phyloP scores from a whole-genome alignment of 2,329 filamentous ascomycete species.

The Colletotrichum phormii region DNA sequence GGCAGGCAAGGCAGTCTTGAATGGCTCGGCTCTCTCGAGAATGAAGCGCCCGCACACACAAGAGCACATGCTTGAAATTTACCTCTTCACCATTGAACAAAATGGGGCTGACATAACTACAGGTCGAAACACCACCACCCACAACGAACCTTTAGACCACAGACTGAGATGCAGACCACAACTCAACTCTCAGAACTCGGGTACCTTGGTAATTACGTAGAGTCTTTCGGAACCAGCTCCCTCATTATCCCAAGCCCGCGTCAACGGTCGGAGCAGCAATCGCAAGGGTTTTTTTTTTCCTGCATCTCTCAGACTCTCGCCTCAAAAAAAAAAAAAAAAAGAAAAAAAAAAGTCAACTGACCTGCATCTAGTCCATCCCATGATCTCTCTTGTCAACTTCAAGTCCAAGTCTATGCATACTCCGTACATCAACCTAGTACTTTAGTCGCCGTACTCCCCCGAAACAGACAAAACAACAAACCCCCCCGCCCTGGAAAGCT shows the following conservation, averaged over 20 bases:
- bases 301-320: slow-evolving; percentile 7
- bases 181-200: neutral
- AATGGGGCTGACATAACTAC: slow-evolving; percentile 1
- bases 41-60: neutral
- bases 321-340: neutral
- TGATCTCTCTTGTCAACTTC: slow-evolving; percentile 10
- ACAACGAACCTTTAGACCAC: neutral
- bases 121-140: neutral
- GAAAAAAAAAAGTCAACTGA: neutral
- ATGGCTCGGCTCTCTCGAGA: neutral
- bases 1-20: neutral
- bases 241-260: slow-evolving; percentile 8
- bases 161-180: neutral
- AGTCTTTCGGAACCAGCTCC: slow-evolving; percentile 4
- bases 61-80: neutral
- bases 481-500: neutral
- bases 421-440: neutral
- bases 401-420: slow-evolving; percentile 7
- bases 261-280: slow-evolving; percentile 1
- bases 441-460: neutral
- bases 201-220: neutral
- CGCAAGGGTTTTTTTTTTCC: slow-evolving; percentile 1
- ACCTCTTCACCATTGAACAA: neutral
- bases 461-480: neutral
- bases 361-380: slow-evolving; percentile 21